Base-by-base conservation (phyloP, 163 green algal genomes). In the Chlamydomonas reinhardtii region DNA sequence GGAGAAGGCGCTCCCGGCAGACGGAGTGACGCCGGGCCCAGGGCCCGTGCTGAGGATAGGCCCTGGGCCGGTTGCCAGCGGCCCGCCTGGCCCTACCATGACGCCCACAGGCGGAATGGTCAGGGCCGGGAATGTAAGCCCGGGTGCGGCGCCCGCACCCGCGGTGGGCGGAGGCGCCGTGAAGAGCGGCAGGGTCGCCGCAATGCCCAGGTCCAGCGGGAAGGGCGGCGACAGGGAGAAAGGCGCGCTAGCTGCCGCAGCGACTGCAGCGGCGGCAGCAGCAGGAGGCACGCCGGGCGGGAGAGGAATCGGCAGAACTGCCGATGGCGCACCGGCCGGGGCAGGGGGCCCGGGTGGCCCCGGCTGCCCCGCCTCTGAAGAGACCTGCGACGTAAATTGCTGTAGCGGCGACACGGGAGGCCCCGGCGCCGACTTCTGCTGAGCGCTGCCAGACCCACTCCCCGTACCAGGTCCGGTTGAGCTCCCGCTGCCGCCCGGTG, bases 151-250 rank as follows among this genome's bases (percentile, higher is more conserved):
- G 32, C 14, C 15, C 14, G 32, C 37, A 27, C 24, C 29, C 48
- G 48, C 48, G 9, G 48, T 2, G 34, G 71, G 9, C 39, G 39
- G 34, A 2, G 32, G 34, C 3, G 81, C 56, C 2, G 71, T 81
- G 71, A 87, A 87, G 9, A 87, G 72, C 2, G 82, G 82, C 3
- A 87, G 61, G 2, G 82, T 76, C 4, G 82, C 82, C 2, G 82
- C 82, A 12, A 87, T 87, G 39, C 82, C 82, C 37, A 87, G 61
- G 37, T 87, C 82, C 20, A 87, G 72, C 11, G 82, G 82, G 61
- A 76, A 87, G 0, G 82, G 82, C n/a, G 82, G 61, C 8, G 71
- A 82, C 6, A 87, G 61, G 3, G 82, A 69, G 17, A 83, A 82
- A 8, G 83, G 39, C 25, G 74, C 43, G 25, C 71, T 59, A 14